phyloP scores from a whole-genome alignment of 768 basidiomycete species.

The Mycena rosella region DNA sequence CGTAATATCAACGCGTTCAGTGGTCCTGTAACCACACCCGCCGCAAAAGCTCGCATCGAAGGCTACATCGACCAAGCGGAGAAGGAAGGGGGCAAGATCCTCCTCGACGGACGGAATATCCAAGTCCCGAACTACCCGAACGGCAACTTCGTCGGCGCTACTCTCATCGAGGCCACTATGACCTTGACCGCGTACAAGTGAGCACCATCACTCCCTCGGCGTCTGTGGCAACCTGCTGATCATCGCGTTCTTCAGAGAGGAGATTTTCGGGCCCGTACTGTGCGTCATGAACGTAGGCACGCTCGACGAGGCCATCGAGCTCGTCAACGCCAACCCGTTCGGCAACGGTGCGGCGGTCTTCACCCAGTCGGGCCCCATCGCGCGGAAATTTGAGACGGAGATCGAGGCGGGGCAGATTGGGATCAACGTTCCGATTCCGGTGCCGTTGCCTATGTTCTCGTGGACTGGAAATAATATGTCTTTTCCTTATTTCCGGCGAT shows the following conservation, averaged over 20 bases:
- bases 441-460: conserved; percentile 93
- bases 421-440: conserved; percentile 93
- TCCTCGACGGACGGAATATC: conserved; percentile 85
- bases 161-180: conserved; percentile 83
- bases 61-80: conserved; percentile 78
- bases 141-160: conserved; percentile 96
- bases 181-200: conserved; percentile 90
- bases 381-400: conserved; percentile 89
- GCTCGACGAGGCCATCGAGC: conserved; percentile 88
- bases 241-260: conserved; percentile 67
- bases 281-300: conserved; percentile 82
- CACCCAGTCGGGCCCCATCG: conserved; percentile 96
- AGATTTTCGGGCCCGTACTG: conserved; percentile 95
- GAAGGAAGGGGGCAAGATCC: conserved; percentile 87
- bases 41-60: conserved; percentile 82
- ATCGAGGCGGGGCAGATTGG: conserved; percentile 95
- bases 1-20: conserved; percentile 48
- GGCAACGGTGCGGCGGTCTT: conserved; percentile 97
- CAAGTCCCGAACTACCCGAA: conserved; percentile 79
- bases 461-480: conserved; percentile 93
- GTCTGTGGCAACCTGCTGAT: background rate
- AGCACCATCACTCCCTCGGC: conserved; percentile 40
- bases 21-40: conserved; percentile 85
- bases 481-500: conserved; percentile 32
- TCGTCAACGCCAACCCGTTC: conserved; percentile 92